Base-by-base conservation (phyloP, 1,284 basidiomycete genomes). In the Dichomitus squalens region DNA sequence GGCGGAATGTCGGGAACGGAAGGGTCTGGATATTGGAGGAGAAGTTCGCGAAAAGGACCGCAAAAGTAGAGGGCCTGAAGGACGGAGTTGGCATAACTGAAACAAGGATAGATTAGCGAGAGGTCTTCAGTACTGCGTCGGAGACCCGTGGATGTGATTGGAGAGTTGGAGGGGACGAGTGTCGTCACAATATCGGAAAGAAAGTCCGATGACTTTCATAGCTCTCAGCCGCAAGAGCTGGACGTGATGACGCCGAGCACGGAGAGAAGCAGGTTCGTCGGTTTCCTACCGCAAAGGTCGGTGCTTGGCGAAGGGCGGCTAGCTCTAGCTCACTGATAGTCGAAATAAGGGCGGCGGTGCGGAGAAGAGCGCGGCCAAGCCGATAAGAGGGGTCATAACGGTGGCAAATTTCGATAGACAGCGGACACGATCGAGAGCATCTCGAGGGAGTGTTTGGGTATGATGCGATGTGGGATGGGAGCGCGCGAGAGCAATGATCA, bases 41-140 rank as follows among this genome's bases (percentile, higher is more conserved):
- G 76, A 57, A 92, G 87, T 41, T 91, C 84, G 38, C 92, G 81
- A 69, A 95, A 93, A 0, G 92, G 90, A n/a, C 80, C 73, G 64
- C 91, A 93, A 64, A 90, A 91, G 75, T 98, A 99, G 53, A 99
- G 85, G 0, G 96, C 90, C 73, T 99, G 96, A 9, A 99, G 83
- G 27, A 99, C 93, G 16, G 96, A 98, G 76, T 98, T 99, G 78
- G 92, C 95, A 75, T 99, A 99, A 76, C 93, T 95, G 56, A 20
- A 1, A n/a, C 16, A 46, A 7, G 11, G 21, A 34, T n/a, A 36
- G 38, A 39, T 52, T 25, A 35, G 47, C 21, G 51, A 18, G 9
- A 23, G 16, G 41, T 20, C 9, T 31, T 38, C 14, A 29, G 27
- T 31, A 25, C 39, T 50, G 49, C 18, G 36, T 11, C 40, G 43